Conservation (phyloP, 2,329 filamentous ascomycete species). For the Blumeriella jaapii region DNA sequence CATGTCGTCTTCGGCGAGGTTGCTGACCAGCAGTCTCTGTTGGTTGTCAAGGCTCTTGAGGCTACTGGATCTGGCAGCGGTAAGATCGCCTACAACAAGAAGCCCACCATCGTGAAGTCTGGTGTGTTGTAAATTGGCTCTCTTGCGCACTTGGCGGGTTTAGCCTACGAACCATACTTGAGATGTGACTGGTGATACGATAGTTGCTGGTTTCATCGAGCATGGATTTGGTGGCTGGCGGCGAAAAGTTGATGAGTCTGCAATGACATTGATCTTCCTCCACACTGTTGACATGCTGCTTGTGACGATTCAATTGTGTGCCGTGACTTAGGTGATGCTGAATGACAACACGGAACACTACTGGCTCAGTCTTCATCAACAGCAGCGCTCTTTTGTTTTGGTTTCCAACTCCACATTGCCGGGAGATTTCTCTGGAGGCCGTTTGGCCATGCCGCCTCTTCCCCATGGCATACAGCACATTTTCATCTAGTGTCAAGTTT, state of each 20-base stretch:
- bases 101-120: constrained; percentile 44
- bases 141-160: neutral
- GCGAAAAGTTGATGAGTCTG: constrained; percentile 19
- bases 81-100: constrained; percentile 42
- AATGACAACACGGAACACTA: too few species aligned
- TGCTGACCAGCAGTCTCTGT: constrained; percentile 30
- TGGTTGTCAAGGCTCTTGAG: constrained; percentile 50
- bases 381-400: too few species aligned
- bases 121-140: constrained; percentile 36
- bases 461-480: neutral
- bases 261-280: constrained; percentile 16
- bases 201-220: constrained; percentile 5
- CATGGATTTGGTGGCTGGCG: constrained; percentile 11
- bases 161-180: constrained; percentile 5
- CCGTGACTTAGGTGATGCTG: too few species aligned
- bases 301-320: constrained; percentile 1
- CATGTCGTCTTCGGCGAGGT: constrained; percentile 84
- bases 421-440: too few species aligned
- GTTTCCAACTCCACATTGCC: too few species aligned
- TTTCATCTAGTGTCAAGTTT: neutral
- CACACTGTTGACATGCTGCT: constrained; percentile 2
- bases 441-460: too few species aligned
- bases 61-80: constrained; percentile 45
- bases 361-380: neutral
- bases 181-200: constrained; percentile 5